A percentile compares a stretch with the other conserved stretches of the same genome.
These are phyloP conservation scores for Tulasnella sp. DNA, from an alignment of 768 basidiomycete genomes.

Conservation along the genomic window DNA sequence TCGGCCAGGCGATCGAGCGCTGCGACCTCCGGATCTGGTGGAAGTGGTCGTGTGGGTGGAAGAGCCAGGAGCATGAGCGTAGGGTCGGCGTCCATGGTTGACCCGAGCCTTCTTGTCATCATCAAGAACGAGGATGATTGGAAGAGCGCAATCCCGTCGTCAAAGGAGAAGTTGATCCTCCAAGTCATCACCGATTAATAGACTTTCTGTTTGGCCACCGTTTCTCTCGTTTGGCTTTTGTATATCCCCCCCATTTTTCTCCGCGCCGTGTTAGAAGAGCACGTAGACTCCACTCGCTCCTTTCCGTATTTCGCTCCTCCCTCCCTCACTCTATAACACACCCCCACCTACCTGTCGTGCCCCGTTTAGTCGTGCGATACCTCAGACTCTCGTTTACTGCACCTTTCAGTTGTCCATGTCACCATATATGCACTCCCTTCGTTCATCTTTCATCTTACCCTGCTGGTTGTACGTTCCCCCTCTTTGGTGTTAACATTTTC, in stretches of 20 bases:
- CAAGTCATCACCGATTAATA: slow-evolving; percentile 24
- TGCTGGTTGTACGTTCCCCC: slow-evolving; percentile 15
- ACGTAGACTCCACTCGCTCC: not conserved
- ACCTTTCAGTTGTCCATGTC: not conserved
- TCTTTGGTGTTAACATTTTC: not conserved
- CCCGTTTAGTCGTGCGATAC: slow-evolving; percentile 10
- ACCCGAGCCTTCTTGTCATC: slow-evolving; percentile 20
- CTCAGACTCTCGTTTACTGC: not conserved
- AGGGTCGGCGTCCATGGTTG: slow-evolving; percentile 27
- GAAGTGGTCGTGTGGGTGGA: not conserved
- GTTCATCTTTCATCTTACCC: not conserved
- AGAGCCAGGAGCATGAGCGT: slow-evolving; percentile 21
- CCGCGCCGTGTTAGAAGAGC: not conserved
- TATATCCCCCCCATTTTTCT: not conserved
- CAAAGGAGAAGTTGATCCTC: slow-evolving; percentile 26
- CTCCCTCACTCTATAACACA: not conserved
- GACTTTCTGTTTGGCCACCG: not conserved
- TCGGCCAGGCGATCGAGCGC: not conserved
- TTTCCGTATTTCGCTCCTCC: not conserved
- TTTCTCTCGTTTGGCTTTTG: not conserved
- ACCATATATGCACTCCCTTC: not conserved
- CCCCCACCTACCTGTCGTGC: not conserved
- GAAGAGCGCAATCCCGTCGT: slow-evolving; percentile 11
- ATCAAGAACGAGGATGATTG: slow-evolving; percentile 33
- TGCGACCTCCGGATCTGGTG: not conserved